Base-by-base conservation (phyloP, 306 rosid genomes). In the Prunus campanulata region DNA sequence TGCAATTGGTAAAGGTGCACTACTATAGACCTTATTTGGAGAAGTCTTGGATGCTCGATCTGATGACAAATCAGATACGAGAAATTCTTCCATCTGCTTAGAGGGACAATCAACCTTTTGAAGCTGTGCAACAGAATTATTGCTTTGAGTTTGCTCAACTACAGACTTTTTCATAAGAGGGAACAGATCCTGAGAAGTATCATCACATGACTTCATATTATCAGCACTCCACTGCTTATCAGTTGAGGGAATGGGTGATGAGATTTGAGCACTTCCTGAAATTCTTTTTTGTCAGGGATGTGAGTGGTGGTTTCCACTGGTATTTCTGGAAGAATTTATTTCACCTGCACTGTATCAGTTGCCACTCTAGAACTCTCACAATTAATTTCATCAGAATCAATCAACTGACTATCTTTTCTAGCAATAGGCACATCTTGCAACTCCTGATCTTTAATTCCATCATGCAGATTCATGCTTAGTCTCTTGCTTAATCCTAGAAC, bases 371-470 rank as follows among this genome's bases (percentile, higher is more conserved):
- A 82, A 80, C 83, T 78, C 57, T 81, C 84, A 18, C 75, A 77
- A 56, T 61, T 81, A 79, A 16, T 49, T 60, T 64, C 56, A 85
- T 75, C 77, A 62, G 66, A 61, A 81, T 73, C 85, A 60, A 74
- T 68, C 3, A 60, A 65, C 67, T 64, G 88, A 79, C 57, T 87
- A 69, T 75, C 85, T 71, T 80, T 73, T 29, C 66, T 51, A 47
- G 63, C 46, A 39, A 11, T 24, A 72, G 70, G 63, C 75, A 67
- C 73, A 62, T 75, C 80, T 77, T 81, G 78, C 80, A 73, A 66
- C 76, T 82, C 89, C 77, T 84, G 85, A 79, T 52, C 79, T 77
- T 77, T 88, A 27, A 85, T 69, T 76, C 77, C 85, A 78, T 71
- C 85, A 78, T 8, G 64, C 82, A 82, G 80, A 68, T 68, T 76